Percentiles rank a stretch among this genome's conserved stretches.
Conservation (phyloP, 805 yeast species). For the Wickerhamomyces mucosus region DNA sequence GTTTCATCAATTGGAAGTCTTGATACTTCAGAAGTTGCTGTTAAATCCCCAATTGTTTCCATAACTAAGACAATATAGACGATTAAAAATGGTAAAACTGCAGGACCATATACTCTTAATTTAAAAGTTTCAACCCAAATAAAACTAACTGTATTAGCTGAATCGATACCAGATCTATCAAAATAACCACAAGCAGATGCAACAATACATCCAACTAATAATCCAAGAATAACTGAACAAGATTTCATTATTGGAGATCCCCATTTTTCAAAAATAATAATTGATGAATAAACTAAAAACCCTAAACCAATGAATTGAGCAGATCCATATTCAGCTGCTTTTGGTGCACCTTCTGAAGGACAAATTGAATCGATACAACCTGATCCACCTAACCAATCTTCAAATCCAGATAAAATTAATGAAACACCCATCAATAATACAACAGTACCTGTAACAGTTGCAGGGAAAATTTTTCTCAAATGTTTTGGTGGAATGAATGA, state of each 20-base stretch:
- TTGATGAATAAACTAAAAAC: conserved; percentile 66
- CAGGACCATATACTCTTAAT: conserved; percentile 70
- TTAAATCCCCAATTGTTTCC: conserved; percentile 93
- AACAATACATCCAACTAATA: conserved; percentile 81
- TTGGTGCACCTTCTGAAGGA: conserved; percentile 41
- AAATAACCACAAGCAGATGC: conserved; percentile 89
- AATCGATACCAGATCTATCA: conserved; percentile 41
- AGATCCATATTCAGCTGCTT: conserved; percentile 73
- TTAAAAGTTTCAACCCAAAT: conserved; percentile 84
- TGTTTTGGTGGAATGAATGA: conserved; percentile 71
- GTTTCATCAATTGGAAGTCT: conserved; percentile 67
- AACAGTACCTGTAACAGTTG: conserved; percentile 89
- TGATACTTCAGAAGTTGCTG: conserved; percentile 90
- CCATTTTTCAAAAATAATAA: conserved; percentile 71
- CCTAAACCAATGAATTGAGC: conserved; percentile 85
- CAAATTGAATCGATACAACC: conserved; percentile 42
- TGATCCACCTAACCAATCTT: conserved; percentile 85
- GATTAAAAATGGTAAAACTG: conserved; percentile 77
- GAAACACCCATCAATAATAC: conserved; percentile 74
- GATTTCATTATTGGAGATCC: conserved; percentile 94
- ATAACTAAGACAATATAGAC: conserved; percentile 75
- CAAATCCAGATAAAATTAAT: conserved; percentile 62
- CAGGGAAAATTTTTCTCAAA: conserved; percentile 73
- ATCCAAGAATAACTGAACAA: conserved; percentile 83
- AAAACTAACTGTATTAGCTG: conserved; percentile 77